These are phyloP conservation scores for Eucalyptus coolabah DNA, from an alignment of 345 rosid genomes.

Conservation along the genomic window DNA sequence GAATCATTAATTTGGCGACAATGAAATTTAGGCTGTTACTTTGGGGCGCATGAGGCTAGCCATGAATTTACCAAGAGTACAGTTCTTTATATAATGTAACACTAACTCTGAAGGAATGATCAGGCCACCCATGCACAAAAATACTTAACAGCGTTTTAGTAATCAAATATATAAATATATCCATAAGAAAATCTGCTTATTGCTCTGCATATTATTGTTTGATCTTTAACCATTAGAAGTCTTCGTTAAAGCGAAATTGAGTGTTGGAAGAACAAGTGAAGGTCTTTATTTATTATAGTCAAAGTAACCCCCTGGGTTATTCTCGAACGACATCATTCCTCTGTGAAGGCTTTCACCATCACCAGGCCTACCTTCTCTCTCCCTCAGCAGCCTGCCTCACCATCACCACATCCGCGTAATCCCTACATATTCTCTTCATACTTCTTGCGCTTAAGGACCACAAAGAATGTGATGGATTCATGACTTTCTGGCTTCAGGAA, in stretches of 20 bases:
- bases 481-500: neutral
- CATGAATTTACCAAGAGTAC: no score
- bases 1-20: neutral
- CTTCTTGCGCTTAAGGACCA: neutral
- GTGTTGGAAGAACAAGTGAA: no score
- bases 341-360: no score
- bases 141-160: neutral
- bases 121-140: neutral
- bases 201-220: neutral
- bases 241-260: no score
- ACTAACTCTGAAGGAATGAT: neutral
- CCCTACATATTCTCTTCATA: neutral
- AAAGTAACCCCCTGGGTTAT: no score
- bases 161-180: no score
- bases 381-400: neutral
- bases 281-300: no score
- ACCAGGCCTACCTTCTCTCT: no score
- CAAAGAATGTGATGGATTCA: neutral
- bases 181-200: neutral
- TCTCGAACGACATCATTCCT: no score
- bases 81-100: no score
- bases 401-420: neutral
- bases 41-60: neutral
- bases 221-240: neutral
- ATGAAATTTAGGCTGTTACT: neutral